Percentiles rank a stretch among this genome's conserved stretches.
Conservation (phyloP, 768 basidiomycete genomes). For the Holtermanniella nyarrowii region DNA sequence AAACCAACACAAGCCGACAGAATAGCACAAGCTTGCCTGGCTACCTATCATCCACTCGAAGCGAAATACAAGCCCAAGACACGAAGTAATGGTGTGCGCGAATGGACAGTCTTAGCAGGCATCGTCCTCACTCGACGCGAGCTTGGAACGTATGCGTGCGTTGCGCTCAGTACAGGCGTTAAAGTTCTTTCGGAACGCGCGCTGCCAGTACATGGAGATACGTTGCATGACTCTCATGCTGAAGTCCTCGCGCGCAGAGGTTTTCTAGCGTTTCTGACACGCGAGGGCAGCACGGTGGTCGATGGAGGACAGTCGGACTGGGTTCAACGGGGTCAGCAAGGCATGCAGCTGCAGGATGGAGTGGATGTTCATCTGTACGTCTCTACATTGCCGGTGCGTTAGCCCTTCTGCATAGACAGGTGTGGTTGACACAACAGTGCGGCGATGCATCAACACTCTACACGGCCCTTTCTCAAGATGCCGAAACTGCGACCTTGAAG, state of each 20-base stretch:
- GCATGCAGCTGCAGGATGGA: conserved; percentile 46
- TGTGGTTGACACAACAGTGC: conserved; percentile 46
- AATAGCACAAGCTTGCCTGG: neutral
- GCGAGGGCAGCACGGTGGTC: conserved; percentile 47
- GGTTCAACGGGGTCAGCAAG: conserved; percentile 6
- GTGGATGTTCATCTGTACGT: conserved; percentile 58
- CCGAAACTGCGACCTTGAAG: conserved; percentile 61
- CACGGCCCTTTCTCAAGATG: conserved; percentile 64
- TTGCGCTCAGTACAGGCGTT: conserved; percentile 53
- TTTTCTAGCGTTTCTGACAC: conserved; percentile 65
- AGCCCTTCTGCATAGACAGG: neutral
- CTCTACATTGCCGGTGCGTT: conserved; percentile 56
- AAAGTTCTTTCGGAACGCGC: conserved; percentile 65
- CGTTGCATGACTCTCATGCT: conserved; percentile 80
- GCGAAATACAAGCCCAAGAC: conserved; percentile 24
- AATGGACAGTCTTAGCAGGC: conserved; percentile 43
- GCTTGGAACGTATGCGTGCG: neutral
- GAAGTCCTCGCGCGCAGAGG: conserved; percentile 81
- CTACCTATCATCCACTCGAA: neutral
- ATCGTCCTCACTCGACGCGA: conserved; percentile 27
- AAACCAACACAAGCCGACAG: neutral
- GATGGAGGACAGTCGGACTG: neutral
- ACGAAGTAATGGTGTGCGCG: conserved; percentile 28
- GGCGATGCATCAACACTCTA: conserved; percentile 80
- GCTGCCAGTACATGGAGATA: conserved; percentile 61